Evolutionary conservation across 2,329 filamentous ascomycete genomes (phyloP), one percentile per base, ranked within the genome.

Genomic region (Tolypocladium cylindrosporum): DNA sequence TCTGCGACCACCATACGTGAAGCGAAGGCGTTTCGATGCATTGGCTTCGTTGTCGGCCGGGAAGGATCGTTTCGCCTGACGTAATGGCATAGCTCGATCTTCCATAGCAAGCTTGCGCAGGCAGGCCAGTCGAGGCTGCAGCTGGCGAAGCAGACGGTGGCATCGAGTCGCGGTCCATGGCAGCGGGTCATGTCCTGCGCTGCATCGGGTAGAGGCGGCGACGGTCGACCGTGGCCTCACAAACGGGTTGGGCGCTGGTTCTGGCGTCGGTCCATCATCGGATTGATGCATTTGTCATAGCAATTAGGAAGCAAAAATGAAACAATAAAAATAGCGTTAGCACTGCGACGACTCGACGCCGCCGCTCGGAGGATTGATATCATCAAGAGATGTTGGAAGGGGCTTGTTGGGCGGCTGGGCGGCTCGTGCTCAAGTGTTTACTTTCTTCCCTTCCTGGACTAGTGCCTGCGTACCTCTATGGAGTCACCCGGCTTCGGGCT

Each of bases 141-240:
- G 65, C 40, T 78, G 78, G 3, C 77, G 75, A 21, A 81, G 70
- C 7, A 79, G 64, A 2, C 77, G 71, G 54, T 76, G 73, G 51
- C 78, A 81, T 57, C 77, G 69, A 55, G 75, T 72, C 6, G 78
- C 75, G 5, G 76, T 80, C 78, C 78, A 81, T 14, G 68, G 69
- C 51, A 72, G 71, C 14, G 58, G n/a, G 39, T 64, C 60, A 50
- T 63, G 24, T 41, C 19, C 45, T 19, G 60, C 37, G 4, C 40
- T 41, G 16, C 34, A 24, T 13, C 50, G 48, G 37, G 24, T 2
- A 27, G 54, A 39, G 21, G 41, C n/a, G 31, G 21, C 31, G 41
- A 16, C 16, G 16, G 24, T 27, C 1, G 24, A 31, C 48, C 31
- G 48, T 9, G 11, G 16, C 31, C 16, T 52, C 31, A n/a, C 31